Evolutionary conservation across 805 yeast genomes (phyloP), one percentile per base, ranked within the genome.

Genomic region (Dipodascus geniculatus): DNA sequence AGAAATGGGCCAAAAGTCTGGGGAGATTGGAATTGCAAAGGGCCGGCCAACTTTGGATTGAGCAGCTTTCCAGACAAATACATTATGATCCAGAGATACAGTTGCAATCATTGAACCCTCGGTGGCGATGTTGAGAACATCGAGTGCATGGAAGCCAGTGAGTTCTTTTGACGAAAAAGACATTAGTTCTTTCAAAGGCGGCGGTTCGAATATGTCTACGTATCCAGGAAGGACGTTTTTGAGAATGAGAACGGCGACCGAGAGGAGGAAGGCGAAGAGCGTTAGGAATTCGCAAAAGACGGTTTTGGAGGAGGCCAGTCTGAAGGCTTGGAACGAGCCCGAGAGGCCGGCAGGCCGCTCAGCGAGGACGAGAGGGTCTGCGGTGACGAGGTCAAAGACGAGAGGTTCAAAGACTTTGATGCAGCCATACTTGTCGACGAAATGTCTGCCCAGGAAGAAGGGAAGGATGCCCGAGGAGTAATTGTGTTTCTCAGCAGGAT

Each of bases 61-160:
- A 47, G 1, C 58, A 42, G 63, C 67, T 31, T 63, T 82, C 95
- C 95, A 87, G 9, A 86, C 78, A 31, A 80, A 65, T 2, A 87
- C 74, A 55, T 75, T 78, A 59, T 84, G 89, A 60, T 87, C 95
- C 62, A 87, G 69, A 2, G 90, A 91, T 23, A 84, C 76, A 1
- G 86, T 80, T 22, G 85, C 73, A 60, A 85, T 82, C 53, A 55
- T 53, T 3, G 63, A 55, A 4, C 57, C 57, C 31, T 61, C 56
- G 17, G 55, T 49, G n/a, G 53, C 68, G 9, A 85, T 70, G 54
- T 74, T 75, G 31, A 83, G 73, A 2, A 85, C 74, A 64, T 87
- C 95, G 50, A 85, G 68, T 23, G 71, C 67, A 63, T 83, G 90
- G 3, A 81, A 72, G 11, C 73, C 81, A 24, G 70, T 64, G 16